These are phyloP conservation scores for Nematocida sp. DNA, from an alignment of 371 early-diverging fungal genomes.

Conservation along the genomic window DNA sequence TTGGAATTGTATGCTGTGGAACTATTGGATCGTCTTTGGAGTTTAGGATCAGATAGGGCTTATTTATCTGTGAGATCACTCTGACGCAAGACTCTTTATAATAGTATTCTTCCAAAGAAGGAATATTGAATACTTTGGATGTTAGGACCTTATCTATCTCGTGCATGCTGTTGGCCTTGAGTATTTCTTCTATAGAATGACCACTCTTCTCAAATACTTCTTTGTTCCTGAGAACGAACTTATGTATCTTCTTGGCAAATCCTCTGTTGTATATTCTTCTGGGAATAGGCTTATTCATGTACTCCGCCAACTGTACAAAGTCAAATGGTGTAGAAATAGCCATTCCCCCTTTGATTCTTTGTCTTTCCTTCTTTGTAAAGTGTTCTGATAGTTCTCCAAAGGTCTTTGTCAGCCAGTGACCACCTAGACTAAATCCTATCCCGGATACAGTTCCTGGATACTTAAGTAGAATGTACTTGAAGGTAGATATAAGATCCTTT, in stretches of 20 bases:
- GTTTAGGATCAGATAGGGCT: constrained; percentile 74
- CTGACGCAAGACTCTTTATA: constrained; percentile 43
- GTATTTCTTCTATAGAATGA: neutral
- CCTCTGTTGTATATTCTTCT: constrained; percentile 50
- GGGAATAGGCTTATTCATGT: constrained; percentile 43
- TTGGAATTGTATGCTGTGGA: constrained; percentile 69
- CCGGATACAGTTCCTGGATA: constrained; percentile 56
- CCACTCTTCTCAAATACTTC: constrained; percentile 43
- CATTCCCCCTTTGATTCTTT: constrained; percentile 52
- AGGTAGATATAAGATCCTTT: constrained; percentile 50
- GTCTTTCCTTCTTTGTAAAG: constrained; percentile 28
- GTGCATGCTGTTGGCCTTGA: constrained; percentile 27
- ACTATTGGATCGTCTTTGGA: constrained; percentile 84
- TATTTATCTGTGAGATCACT: constrained; percentile 55
- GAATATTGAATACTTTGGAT: constrained; percentile 18
- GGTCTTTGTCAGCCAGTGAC: constrained; percentile 59
- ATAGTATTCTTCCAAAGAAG: constrained; percentile 52
- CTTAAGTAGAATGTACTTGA: constrained; percentile 56
- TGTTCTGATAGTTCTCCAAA: constrained; percentile 51
- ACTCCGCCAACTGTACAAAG: constrained; percentile 53
- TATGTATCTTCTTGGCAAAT: constrained; percentile 54
- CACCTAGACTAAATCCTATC: constrained; percentile 63
- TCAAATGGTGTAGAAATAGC: constrained; percentile 63
- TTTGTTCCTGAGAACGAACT: constrained; percentile 49
- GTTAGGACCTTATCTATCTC: constrained; percentile 42